Evolutionary conservation across 2,329 filamentous ascomycete genomes (phyloP).

Genomic region (Alternaria longipes): DNA sequence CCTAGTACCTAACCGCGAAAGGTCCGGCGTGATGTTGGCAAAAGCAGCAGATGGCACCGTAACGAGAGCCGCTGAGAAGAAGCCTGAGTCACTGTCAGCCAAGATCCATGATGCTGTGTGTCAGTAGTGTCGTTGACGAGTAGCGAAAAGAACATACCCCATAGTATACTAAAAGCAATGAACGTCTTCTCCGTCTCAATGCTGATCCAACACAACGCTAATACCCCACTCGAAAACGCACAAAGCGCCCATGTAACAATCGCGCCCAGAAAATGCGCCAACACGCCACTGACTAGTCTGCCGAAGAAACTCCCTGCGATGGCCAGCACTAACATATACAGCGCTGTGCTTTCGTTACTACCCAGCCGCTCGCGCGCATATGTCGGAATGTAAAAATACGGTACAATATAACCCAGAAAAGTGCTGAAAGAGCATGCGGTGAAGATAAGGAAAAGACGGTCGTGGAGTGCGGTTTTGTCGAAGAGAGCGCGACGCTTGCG

Average conservation of each 20-base stretch:
- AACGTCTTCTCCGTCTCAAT: constrained; percentile 40
- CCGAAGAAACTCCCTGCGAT: constrained; percentile 50
- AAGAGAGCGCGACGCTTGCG: constrained; percentile 46
- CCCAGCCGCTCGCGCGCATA: constrained; percentile 45
- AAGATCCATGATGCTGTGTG: too few species aligned
- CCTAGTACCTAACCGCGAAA: constrained; percentile 46
- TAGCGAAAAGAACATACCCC: constrained; percentile 35
- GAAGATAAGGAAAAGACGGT: constrained; percentile 48
- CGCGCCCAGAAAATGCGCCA: constrained; percentile 46
- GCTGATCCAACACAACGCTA: constrained; percentile 45
- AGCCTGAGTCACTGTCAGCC: constrained; percentile 30
- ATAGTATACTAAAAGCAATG: constrained; percentile 48
- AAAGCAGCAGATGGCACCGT: constrained; percentile 50
- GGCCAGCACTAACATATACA: constrained; percentile 47
- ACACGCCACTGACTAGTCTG: constrained; percentile 36
- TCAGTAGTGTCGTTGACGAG: too few species aligned
- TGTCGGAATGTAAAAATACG: constrained; percentile 51
- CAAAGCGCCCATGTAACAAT: constrained; percentile 49
- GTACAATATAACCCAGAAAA: constrained; percentile 51
- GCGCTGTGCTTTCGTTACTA: constrained; percentile 36
- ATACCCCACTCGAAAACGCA: constrained; percentile 36
- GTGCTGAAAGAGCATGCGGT: constrained; percentile 46
- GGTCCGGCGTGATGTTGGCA: constrained; percentile 49
- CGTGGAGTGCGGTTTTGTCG: constrained; percentile 45
- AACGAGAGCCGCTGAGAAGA: constrained; percentile 50